A percentile compares a stretch with the other conserved stretches of the same genome.
Evolutionary conservation across 2,329 filamentous ascomycete genomes (phyloP).

Genomic region (Neonectria ditissima): DNA sequence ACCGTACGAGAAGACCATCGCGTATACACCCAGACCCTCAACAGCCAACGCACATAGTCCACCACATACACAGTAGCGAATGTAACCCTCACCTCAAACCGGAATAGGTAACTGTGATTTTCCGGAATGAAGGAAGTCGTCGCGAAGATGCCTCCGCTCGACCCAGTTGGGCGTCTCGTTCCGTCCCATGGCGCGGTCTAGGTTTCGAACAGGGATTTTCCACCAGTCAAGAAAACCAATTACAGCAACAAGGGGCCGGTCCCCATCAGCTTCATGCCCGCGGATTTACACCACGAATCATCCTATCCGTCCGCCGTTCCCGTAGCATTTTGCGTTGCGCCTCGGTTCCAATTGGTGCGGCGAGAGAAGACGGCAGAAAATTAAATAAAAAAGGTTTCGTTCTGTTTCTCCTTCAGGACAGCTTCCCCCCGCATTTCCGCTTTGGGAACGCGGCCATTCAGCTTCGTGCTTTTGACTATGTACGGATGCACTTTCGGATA

Average conservation of each 20-base stretch:
- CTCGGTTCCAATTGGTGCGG: not conserved
- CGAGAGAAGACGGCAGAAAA: not conserved
- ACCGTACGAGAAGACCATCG: not conserved
- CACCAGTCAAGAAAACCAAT: not conserved
- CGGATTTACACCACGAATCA: not conserved
- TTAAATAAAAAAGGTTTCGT: too few species aligned
- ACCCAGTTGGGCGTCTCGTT: constrained; percentile 18
- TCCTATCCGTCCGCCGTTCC: not conserved
- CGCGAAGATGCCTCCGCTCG: constrained; percentile 28
- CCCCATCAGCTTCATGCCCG: not conserved
- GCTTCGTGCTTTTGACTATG: not conserved
- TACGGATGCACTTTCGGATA: not conserved
- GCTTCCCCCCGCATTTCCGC: not conserved
- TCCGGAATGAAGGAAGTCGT: constrained; percentile 13
- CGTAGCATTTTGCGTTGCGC: not conserved
- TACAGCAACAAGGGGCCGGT: not conserved
- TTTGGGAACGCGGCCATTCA: not conserved
- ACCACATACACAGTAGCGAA: not conserved
- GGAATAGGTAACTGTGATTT: not conserved
- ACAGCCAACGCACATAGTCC: too few species aligned
- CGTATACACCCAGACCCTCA: too few species aligned
- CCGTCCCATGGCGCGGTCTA: constrained; percentile 12
- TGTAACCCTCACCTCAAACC: constrained; percentile 13
- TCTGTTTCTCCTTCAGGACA: not conserved
- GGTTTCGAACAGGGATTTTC: constrained; percentile 27